Percentiles rank a stretch among this genome's conserved stretches.
These are phyloP conservation scores for Triticum monococcum DNA, from an alignment of 176 grass and related monocot genomes.

Conservation along the genomic window DNA sequence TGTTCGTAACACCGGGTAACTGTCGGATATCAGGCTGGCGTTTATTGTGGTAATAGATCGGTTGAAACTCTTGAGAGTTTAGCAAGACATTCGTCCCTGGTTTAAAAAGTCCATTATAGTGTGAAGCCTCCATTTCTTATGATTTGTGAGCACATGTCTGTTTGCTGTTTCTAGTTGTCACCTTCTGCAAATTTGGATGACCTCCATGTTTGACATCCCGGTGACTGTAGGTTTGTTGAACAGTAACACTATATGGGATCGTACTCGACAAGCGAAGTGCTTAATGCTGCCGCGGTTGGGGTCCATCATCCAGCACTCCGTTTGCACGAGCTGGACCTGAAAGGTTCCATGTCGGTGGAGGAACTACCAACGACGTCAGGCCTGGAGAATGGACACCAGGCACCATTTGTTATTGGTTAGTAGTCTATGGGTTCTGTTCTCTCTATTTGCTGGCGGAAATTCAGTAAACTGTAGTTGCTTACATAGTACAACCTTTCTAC, in stretches of 20 bases:
- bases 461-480: not conserved
- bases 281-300: conserved; percentile 53
- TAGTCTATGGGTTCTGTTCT: not conserved
- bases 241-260: conserved; percentile 63
- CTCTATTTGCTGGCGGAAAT: not conserved
- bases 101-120: not conserved
- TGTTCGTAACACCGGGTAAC: not conserved
- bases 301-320: conserved; percentile 62
- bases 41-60: not conserved
- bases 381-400: conserved; percentile 66
- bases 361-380: conserved; percentile 57
- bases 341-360: conserved; percentile 26
- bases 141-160: not conserved
- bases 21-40: not conserved
- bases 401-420: conserved; percentile 96
- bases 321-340: conserved; percentile 40
- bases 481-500: not conserved
- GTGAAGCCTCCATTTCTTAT: not conserved
- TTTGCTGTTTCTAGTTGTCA: not conserved
- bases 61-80: not conserved
- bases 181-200: not conserved
- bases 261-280: conserved; percentile 57
- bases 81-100: not conserved
- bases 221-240: not conserved
- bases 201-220: not conserved